phyloP scores from a whole-genome alignment of 2,329 filamentous ascomycete genomes.

The Fusarium clavum region DNA sequence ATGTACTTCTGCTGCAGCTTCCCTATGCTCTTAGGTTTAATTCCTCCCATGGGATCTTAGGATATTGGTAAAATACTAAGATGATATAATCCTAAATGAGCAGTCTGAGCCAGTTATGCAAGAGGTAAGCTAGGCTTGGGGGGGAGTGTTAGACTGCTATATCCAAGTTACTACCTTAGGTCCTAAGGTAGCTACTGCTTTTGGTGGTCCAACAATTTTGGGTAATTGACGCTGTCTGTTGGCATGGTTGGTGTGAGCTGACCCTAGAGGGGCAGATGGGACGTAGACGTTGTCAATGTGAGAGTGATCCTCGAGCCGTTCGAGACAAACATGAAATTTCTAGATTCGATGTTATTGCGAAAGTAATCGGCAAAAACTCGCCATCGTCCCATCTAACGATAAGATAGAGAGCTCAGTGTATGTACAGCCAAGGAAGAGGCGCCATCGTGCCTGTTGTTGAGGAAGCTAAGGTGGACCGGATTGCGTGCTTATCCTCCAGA shows the following conservation, averaged over 20 bases:
- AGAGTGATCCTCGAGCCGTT: background rate
- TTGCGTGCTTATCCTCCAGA: conserved; percentile 41
- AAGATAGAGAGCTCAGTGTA: conserved; percentile 13
- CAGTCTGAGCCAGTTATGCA: no score
- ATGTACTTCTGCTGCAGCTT: no score
- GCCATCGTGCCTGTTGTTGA: conserved; percentile 32
- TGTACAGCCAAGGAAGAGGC: conserved; percentile 9
- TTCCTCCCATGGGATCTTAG: no score
- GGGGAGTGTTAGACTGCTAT: no score
- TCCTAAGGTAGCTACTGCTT: no score
- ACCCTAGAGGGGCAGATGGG: background rate
- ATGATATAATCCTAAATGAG: no score
- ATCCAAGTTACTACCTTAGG: no score
- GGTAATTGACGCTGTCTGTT: conserved; percentile 15
- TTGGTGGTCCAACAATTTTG: no score
- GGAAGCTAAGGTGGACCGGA: conserved; percentile 36
- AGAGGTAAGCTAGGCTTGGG: no score
- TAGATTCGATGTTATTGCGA: conserved; percentile 1
- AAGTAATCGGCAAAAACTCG: background rate
- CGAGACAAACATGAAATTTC: background rate
- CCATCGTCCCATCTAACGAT: conserved; percentile 7
- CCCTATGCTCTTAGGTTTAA: no score
- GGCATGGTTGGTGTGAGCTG: conserved; percentile 17
- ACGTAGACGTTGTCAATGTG: background rate
- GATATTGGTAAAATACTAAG: no score